Evolutionary conservation across 768 basidiomycete species (phyloP).

Genomic region (Pholiota molesta): DNA sequence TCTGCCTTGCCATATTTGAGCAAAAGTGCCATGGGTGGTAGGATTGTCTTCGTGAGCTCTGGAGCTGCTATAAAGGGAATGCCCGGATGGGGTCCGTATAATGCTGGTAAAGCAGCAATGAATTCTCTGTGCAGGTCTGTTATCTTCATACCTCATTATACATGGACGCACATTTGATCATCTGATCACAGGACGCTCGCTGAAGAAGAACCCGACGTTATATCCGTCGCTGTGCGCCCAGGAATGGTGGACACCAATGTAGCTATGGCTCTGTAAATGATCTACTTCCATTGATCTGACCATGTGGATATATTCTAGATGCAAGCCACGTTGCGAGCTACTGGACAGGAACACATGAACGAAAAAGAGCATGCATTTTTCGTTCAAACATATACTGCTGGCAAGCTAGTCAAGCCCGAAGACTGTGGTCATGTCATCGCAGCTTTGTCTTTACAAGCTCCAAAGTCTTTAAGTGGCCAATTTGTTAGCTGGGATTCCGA

Average conservation of each 20-base stretch:
- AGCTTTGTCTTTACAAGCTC: conserved; percentile 66
- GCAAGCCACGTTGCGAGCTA: conserved; percentile 60
- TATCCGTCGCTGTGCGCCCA: conserved; percentile 79
- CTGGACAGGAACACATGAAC: conserved; percentile 57
- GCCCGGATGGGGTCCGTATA: conserved; percentile 81
- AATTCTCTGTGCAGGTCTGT: conserved; percentile 79
- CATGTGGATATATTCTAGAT: conserved; percentile 52
- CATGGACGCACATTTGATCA: neutral
- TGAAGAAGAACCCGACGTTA: conserved; percentile 78
- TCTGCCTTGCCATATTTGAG: conserved; percentile 72
- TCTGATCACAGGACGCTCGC: conserved; percentile 67
- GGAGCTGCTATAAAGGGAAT: conserved; percentile 75
- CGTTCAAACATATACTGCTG: conserved; percentile 56
- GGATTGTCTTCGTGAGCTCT: conserved; percentile 82
- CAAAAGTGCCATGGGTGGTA: conserved; percentile 56
- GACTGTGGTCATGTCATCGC: conserved; percentile 82
- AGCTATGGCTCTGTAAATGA: conserved; percentile 28
- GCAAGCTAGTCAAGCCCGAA: conserved; percentile 76
- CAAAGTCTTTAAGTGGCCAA: conserved; percentile 65
- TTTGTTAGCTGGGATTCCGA: conserved; percentile 85
- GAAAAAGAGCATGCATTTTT: conserved; percentile 60
- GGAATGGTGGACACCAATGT: conserved; percentile 88
- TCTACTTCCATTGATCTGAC: neutral
- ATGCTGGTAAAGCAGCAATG: conserved; percentile 86
- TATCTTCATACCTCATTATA: conserved; percentile 1